Conservation (phyloP, 768 basidiomycete species). For the Lenzites betulinus region DNA sequence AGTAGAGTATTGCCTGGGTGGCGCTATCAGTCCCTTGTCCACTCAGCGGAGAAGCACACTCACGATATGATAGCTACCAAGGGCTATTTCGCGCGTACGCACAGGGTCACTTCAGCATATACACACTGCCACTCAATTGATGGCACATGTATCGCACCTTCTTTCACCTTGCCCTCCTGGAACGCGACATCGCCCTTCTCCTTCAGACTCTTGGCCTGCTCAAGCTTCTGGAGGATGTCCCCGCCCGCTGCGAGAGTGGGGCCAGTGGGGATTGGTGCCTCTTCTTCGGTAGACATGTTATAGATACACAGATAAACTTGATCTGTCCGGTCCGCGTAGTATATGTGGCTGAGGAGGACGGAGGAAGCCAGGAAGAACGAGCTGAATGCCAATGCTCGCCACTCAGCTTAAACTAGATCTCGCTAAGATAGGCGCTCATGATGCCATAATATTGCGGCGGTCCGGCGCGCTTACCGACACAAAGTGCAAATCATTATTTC, state of each 20-base stretch:
- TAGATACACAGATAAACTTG: neutral
- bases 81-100: constrained; percentile 50
- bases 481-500: neutral
- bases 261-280: constrained; percentile 10
- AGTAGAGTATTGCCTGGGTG: constrained; percentile 63
- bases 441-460: too few species aligned
- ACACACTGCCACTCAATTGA: neutral
- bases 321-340: neutral
- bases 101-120: neutral
- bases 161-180: constrained; percentile 34
- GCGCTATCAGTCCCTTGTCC: constrained; percentile 1
- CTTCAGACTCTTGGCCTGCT: constrained; percentile 51
- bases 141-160: constrained; percentile 28
- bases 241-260: constrained; percentile 8
- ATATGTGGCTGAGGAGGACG: too few species aligned
- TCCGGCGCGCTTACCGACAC: too few species aligned
- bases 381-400: neutral
- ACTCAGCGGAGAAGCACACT: constrained; percentile 5
- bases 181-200: constrained; percentile 39
- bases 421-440: neutral
- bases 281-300: constrained; percentile 5
- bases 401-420: neutral
- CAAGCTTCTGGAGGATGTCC: constrained; percentile 50
- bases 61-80: constrained; percentile 73
- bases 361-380: neutral